Evolutionary conservation across 495 filamentous ascomycete genomes (phyloP), one percentile per base, ranked within the genome.

Genomic region (Poronia punctata): DNA sequence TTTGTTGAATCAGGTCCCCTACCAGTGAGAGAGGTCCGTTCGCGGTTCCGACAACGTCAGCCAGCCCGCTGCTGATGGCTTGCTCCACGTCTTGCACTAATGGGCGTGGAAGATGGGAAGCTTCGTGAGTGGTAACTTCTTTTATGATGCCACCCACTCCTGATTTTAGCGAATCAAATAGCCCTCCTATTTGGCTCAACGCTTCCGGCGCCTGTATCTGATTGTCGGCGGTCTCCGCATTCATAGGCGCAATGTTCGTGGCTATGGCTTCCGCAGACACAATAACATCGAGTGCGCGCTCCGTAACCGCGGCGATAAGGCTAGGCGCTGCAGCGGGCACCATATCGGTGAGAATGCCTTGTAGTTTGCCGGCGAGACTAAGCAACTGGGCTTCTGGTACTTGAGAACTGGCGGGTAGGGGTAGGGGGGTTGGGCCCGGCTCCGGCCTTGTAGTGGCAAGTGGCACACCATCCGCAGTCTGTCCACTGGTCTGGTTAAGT

Each of bases 191-290:
- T 5, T 42, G 39, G 5, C 46, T 19, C 16, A 54, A 33, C 2
- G 44, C 37, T 31, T 42, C 40, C n/a, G 40, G 35, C 10, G 37
- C 48, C 38, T 45, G 41, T 15, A 40, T 21, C 12, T 51, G 37
- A 15, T 27, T 27, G 18, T 17, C 38, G 11, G 17, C 40, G 28
- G 43, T 24, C n/a, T 34, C 31, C 23, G 45, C 29, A 2, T n/a
- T 37, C 19, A 39, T n/a, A 7, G 32, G 42, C 17, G 24, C 41
- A 26, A 52, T 29, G 12, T 48, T 32, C 16, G 44, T 46, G 4
- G 49, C 44, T 34, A 48, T 31, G 1, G 31, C 44, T 28, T 37
- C 43, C n/a, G 36, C 44, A n/a, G 37, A 47, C 4, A 36, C 11
- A 25, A 38, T 36, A 14, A 49, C 21, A 12, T 19, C 36, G 18